A percentile compares a stretch with the other conserved stretches of the same genome.
Evolutionary conservation across 495 filamentous ascomycete species (phyloP).

Genomic region (Trichoderma erinaceum): DNA sequence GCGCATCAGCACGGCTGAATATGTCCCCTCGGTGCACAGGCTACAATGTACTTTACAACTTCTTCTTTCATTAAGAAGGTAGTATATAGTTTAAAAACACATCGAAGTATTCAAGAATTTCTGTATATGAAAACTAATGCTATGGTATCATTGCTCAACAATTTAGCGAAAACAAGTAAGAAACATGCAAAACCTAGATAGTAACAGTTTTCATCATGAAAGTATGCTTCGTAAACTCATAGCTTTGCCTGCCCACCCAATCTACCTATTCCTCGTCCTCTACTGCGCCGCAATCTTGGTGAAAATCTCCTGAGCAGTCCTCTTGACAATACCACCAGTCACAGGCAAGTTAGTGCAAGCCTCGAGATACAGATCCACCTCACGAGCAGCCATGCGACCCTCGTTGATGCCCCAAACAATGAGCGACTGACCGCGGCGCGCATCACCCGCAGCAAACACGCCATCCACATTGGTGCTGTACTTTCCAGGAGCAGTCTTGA

Average conservation of each 20-base stretch:
- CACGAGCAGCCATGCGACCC: slow-evolving; percentile 86
- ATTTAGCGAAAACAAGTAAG: too few species aligned
- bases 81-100: background rate
- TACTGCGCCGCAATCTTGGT: slow-evolving; percentile 19
- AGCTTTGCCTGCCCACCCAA: too few species aligned
- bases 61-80: too few species aligned
- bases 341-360: slow-evolving; percentile 77
- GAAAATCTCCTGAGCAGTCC: slow-evolving; percentile 63
- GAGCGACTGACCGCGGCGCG: slow-evolving; percentile 89
- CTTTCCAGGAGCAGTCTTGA: slow-evolving; percentile 88
- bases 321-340: slow-evolving; percentile 90
- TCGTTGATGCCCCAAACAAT: slow-evolving; percentile 99
- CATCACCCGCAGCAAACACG: slow-evolving; percentile 95
- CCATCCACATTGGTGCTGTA: slow-evolving; percentile 86
- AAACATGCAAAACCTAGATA: too few species aligned
- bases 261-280: background rate
- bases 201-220: background rate
- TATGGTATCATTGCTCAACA: too few species aligned
- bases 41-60: too few species aligned
- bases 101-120: background rate
- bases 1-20: too few species aligned
- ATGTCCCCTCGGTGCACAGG: too few species aligned
- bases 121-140: background rate
- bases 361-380: slow-evolving; percentile 87
- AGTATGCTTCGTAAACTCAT: background rate